Base-by-base conservation (phyloP, 305 asterid genomes). In the Coffea humblotiana region DNA sequence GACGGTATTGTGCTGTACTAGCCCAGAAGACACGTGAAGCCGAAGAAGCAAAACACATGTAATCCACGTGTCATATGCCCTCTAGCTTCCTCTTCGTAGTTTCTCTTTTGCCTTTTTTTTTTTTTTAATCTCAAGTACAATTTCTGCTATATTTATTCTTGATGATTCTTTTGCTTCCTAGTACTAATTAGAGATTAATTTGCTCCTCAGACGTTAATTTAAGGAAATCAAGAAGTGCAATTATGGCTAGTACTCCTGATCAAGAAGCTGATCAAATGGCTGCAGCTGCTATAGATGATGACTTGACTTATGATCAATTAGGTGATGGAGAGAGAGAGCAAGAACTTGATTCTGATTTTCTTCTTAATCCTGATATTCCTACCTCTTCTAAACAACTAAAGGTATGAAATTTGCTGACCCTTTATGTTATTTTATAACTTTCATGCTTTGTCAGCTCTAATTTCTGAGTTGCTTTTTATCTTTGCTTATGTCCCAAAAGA, bases 241-340 rank as follows among this genome's bases (percentile, higher is more conserved):
- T 2, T 8, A 74, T 74, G 77, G 77, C 77, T 19, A 54, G 5
- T 40, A 40, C 18, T 74, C 49, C 49, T 29, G 18, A 1, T 54
- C 51, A 74, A 74, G 67, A 32, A 16, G 27, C 37, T 64, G 18
- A 25, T 64, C 27, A 11, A 8, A 3, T 64, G 2, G 69, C 32
- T 32, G 32, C 73, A 18, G 52, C 73, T 37, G 27, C 73, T 18
- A 29, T 16, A 2, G 56, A 27, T 32, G 87, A 75, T 14, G 78
- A 77, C 25, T 58, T 78, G 3, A 58, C 66, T 32, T 79, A 71
- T 18, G 87, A 70, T 5, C 83, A 79, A 77, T 25, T 78, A 3
- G 88, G 74, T 61, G 86, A 78, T 23, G 89, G 84, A 25, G 81
- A 71, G 16, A 25, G 51, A 61, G 78, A 56, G 71, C 77, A 75